Base-by-base conservation (phyloP, 2,329 filamentous ascomycete genomes). In the Phialemonium atrogriseum region DNA sequence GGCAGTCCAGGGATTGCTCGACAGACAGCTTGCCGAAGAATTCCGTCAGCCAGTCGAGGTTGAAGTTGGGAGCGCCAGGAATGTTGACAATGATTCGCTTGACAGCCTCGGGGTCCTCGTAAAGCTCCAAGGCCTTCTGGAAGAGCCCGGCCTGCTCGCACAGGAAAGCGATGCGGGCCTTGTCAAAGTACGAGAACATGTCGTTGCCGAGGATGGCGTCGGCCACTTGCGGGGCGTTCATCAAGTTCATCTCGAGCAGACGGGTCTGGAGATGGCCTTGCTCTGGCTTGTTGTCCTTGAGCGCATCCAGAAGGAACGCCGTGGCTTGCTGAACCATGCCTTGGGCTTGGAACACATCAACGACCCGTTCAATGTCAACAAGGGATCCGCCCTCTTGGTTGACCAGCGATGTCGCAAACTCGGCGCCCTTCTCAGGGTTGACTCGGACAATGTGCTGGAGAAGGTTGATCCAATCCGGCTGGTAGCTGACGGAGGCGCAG, bases 131-230 rank as follows among this genome's bases (percentile, higher is more conserved):
- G 14, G 91, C 91, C 60, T 84, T 84, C 51, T 88, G 83, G 43
- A 74, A 73, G 34, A 98, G 75, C 32, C 88, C 87, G 32, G 88
- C 88, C 55, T 93, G 84, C 64, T 98, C 91, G 55, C 91, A 98
- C 33, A 98, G 73, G 43, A 81, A 75, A 15, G 89, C 85, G 58
- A 98, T 84, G 42, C 87, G 82, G 27, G 78, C 64, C 66, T 85
- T 93, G 62, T 98, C 91, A 51, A 94, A 98, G 62, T 98, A 78
- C 1, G 87, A 87, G 62, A 98, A 96, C 83, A 98, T 95, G 49
- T 96, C 86, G 50, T 98, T 98, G 44, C 89, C 85, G 24, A 98
- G 75, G 45, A 98, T 98, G 20, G 91, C 91, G 58, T 98, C 93
- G 4, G 93, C 91, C 33, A 98, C 93, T 58, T 96, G 91, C 30